Evolutionary conservation across 495 filamentous ascomycete species (phyloP).

Genomic region (Penicillium angulare): DNA sequence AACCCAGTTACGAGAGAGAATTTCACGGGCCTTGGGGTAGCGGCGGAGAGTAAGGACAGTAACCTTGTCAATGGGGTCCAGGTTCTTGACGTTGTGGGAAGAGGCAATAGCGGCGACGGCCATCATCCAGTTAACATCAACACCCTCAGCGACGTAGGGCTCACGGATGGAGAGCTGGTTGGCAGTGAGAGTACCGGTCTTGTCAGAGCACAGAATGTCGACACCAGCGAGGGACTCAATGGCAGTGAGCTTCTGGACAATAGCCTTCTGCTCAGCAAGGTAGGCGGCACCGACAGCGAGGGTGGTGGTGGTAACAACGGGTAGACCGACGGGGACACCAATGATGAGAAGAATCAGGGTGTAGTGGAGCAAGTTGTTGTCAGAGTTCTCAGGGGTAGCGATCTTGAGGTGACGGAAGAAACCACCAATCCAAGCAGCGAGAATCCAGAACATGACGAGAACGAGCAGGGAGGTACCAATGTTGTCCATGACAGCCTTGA

Average conservation of each 20-base stretch:
- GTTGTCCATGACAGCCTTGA: conserved; percentile 82
- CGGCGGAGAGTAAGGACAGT: conserved; percentile 71
- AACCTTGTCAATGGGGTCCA: conserved; percentile 76
- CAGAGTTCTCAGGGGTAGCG: conserved; percentile 55
- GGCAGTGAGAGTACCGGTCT: conserved; percentile 76
- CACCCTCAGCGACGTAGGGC: conserved; percentile 70
- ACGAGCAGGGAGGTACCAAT: conserved; percentile 73
- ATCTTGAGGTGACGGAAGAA: conserved; percentile 71
- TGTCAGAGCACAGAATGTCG: conserved; percentile 73
- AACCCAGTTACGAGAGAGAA: conserved; percentile 66
- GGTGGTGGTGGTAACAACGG: conserved; percentile 72
- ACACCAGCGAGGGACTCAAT: conserved; percentile 77
- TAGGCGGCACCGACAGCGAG: conserved; percentile 74
- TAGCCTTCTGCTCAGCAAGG: conserved; percentile 71
- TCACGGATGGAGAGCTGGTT: conserved; percentile 76
- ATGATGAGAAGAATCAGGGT: conserved; percentile 68
- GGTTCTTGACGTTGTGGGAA: conserved; percentile 74
- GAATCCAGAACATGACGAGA: conserved; percentile 70
- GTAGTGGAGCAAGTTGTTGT: conserved; percentile 62
- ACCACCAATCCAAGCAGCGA: conserved; percentile 70
- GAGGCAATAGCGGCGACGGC: conserved; percentile 71
- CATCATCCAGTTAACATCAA: conserved; percentile 81
- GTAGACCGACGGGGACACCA: conserved; percentile 74
- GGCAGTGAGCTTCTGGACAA: conserved; percentile 73
- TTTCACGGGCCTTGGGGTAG: conserved; percentile 71